Evolutionary conservation across 441 rosid species (phyloP).

Genomic region (Adansonia rubrostipa): DNA sequence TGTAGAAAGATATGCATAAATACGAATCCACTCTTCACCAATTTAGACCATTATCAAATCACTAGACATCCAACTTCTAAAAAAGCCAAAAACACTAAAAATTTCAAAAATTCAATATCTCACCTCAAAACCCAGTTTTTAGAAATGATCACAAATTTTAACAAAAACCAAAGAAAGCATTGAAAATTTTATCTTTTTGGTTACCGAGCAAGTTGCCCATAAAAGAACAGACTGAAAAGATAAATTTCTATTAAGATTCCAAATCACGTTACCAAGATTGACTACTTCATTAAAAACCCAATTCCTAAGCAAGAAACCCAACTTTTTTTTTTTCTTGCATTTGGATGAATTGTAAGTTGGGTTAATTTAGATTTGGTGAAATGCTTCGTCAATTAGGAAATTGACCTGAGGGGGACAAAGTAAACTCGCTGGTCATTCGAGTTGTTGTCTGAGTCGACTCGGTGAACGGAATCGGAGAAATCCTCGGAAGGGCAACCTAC

Average conservation of each 20-base stretch:
- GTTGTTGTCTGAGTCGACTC: constrained; percentile 49
- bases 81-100: background rate
- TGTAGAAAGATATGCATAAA: constrained; percentile 28
- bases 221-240: background rate
- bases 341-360: constrained; percentile 8
- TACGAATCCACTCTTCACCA: constrained; percentile 20
- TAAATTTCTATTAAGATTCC: background rate
- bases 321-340: too few species aligned
- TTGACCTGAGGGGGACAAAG: constrained; percentile 85
- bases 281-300: constrained; percentile 3
- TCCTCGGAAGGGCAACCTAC: constrained; percentile 39
- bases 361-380: constrained; percentile 24
- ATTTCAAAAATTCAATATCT: background rate
- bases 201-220: background rate
- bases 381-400: constrained; percentile 18
- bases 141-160: background rate
- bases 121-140: background rate
- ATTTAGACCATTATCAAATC: constrained; percentile 27
- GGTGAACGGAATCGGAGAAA: constrained; percentile 61
- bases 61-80: background rate
- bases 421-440: constrained; percentile 78
- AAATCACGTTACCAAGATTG: too few species aligned
- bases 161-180: background rate
- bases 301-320: background rate
- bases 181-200: background rate